Base-by-base conservation (phyloP, 768 basidiomycete genomes). In the Panellus pusillus region DNA sequence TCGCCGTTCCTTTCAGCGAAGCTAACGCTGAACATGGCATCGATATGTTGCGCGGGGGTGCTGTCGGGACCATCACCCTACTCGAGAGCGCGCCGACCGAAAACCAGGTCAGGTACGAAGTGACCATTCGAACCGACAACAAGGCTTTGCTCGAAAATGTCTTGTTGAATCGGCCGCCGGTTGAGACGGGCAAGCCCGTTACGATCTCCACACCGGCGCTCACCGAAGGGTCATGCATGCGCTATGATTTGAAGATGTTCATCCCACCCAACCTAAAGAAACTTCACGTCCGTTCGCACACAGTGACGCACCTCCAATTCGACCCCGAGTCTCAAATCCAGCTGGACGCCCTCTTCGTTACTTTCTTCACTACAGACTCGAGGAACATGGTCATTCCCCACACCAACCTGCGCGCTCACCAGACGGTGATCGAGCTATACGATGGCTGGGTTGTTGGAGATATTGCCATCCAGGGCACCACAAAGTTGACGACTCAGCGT, bases 401-500 rank as follows among this genome's bases (percentile, higher is more conserved):
- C 55, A 61, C 70, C 28, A 68, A 70, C 50, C 58, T 85, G 44
- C 72, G 66, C 19, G 71, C 80, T 6, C 65, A 73, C 32, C 56
- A 68, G 13, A 57, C 77, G 54, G 54, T 63, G n/a, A 66, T 82
- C 28, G 79, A 82, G 61, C 68, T 80, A 4, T 74, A 66, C 59
- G 68, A 77, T 38, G 84, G 82, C 19, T 85, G 80, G 77, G 76
- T 85, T 44, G 80, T 82, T n/a, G 83, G 84, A 20, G 80, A 80
- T 47, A 74, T 76, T 38, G 66, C 77, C n/a, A 67, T 80, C 58
- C 70, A 73, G 17, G 67, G 75, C 28, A 65, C 64, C 50, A 72
- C 77, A 3, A 59, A 63, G 17, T 67, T 84, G 56, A 68, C 61
- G 13, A 82, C 80, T 1, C 79, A 81, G 69, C 72, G 75, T 20